A percentile compares a stretch with the other conserved stretches of the same genome.
Conservation (phyloP, 495 filamentous ascomycete species). For the Hamigera avellanea region DNA sequence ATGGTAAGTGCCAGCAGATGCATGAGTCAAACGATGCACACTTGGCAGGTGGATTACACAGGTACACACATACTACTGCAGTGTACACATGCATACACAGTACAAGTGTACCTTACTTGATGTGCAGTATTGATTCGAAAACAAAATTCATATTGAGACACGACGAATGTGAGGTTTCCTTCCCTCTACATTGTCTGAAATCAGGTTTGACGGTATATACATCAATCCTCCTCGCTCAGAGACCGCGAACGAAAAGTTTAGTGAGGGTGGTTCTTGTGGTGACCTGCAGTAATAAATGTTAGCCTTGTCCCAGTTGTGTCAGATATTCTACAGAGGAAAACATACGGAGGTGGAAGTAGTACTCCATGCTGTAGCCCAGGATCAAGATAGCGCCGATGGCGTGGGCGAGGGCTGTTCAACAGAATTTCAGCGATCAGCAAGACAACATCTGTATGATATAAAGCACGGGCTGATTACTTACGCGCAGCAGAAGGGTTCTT, state of each 20-base stretch:
- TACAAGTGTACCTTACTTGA: too few relatives aligned
- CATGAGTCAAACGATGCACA: too few relatives aligned
- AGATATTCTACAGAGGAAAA: slow-evolving; percentile 6
- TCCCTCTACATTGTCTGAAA: slow-evolving; percentile 20
- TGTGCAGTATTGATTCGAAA: too few relatives aligned
- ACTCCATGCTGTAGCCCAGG: slow-evolving; percentile 88
- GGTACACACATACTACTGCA: too few relatives aligned
- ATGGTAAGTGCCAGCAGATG: too few relatives aligned
- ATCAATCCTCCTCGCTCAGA: slow-evolving; percentile 21
- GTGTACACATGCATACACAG: too few relatives aligned
- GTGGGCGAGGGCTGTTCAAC: slow-evolving; percentile 65
- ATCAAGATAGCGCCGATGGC: slow-evolving; percentile 62
- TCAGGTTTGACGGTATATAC: slow-evolving; percentile 28
- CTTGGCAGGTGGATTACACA: too few relatives aligned
- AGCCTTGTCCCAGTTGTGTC: too few relatives aligned
- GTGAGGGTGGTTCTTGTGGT: slow-evolving; percentile 99
- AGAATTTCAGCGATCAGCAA: slow-evolving; percentile 9
- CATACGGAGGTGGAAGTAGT: slow-evolving; percentile 99
- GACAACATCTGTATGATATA: background rate
- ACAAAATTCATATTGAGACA: background rate
- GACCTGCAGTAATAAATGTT: slow-evolving; percentile 44
- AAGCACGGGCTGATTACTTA: slow-evolving; percentile 39
- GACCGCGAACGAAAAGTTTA: slow-evolving; percentile 36
- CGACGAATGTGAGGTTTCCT: slow-evolving; percentile 1
- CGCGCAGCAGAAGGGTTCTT: slow-evolving; percentile 78